phyloP scores from a whole-genome alignment of 2,329 filamentous ascomycete species.

The Mycosphaerella sp. region DNA sequence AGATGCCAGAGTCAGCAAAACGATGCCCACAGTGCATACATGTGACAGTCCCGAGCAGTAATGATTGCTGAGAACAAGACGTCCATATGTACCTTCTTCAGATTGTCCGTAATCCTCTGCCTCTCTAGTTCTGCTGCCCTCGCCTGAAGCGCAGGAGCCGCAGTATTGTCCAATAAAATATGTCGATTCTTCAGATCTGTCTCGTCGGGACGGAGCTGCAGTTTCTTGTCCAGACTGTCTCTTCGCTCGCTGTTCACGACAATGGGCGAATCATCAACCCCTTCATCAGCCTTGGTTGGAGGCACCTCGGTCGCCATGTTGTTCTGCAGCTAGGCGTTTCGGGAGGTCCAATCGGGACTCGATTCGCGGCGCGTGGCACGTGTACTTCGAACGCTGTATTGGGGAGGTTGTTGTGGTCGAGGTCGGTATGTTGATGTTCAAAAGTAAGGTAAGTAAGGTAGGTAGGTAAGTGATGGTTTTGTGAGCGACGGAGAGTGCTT shows the following conservation, averaged over 20 bases:
- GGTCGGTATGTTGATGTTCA: too few species aligned
- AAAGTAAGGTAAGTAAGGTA: too few species aligned
- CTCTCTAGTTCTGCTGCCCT: conserved; percentile 57
- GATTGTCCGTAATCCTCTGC: conserved; percentile 54
- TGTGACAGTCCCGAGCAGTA: too few species aligned
- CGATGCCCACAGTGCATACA: too few species aligned
- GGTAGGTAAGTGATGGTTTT: too few species aligned
- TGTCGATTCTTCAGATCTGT: conserved; percentile 61
- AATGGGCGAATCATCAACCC: conserved; percentile 17
- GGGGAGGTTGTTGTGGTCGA: too few species aligned
- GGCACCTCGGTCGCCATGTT: conserved; percentile 11
- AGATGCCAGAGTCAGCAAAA: neutral
- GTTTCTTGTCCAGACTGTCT: conserved; percentile 21
- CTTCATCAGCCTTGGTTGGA: conserved; percentile 1
- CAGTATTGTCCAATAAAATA: conserved; percentile 60
- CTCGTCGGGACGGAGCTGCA: conserved; percentile 44
- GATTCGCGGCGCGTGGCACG: too few species aligned
- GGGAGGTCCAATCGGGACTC: too few species aligned
- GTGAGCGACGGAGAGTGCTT: neutral
- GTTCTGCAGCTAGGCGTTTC: neutral
- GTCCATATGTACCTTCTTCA: conserved; percentile 47
- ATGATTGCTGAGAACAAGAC: neutral
- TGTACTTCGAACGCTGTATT: too few species aligned
- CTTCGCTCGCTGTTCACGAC: conserved; percentile 13
- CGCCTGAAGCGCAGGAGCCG: conserved; percentile 61